Evolutionary conservation across 495 filamentous ascomycete genomes (phyloP), one percentile per base, ranked within the genome.

Genomic region (Trichocladium uniseriatum): DNA sequence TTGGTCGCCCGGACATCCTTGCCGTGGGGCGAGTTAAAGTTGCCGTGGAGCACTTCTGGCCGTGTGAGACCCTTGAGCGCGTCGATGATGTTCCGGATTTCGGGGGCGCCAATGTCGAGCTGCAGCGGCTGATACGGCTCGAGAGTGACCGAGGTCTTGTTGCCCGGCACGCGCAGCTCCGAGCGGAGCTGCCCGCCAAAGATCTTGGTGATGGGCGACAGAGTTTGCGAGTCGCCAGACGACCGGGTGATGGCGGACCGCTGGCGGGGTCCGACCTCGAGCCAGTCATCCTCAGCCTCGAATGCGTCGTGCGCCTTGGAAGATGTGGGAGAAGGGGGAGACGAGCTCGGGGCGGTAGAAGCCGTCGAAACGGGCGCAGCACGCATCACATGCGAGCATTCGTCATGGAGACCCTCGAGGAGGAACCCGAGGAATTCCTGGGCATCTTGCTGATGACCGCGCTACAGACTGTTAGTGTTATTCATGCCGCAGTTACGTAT

Each of bases 401-500:
- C 92, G 48, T 96, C 89, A 59, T 97, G 90, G 38, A 98, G 78
- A 43, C 87, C 86, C 56, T 94, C 89, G 7, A 98, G 74, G 32
- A 97, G 74, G 56, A 97, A 96, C 0, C 92, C 94, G 6, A 98
- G 72, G 64, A 98, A 98, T 53, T 98, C 92, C 62, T 98, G 88
- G 8, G 94, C 94, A 70, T 98, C 92, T 74, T 98, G 90, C 62
- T 98, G 92, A 49, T 97, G 94, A 2, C 92, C 92, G 42, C 89
- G 84, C 82, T 88, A 46, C 16, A 3, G 21, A 46, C 72, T 74
- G 66, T 45, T 55, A 46, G 56, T 10, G 19, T 15, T 18, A 13
- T 38, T 19, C 19, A 28, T 11, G 46, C 40, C 47, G 18, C 29
- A 20, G 36, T 38, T 46, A 15, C n/a, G 15, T 43, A 38, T 5